Evolutionary conservation across 129 eudicot species (phyloP).

Genomic region (Saposhnikovia divaricata): DNA sequence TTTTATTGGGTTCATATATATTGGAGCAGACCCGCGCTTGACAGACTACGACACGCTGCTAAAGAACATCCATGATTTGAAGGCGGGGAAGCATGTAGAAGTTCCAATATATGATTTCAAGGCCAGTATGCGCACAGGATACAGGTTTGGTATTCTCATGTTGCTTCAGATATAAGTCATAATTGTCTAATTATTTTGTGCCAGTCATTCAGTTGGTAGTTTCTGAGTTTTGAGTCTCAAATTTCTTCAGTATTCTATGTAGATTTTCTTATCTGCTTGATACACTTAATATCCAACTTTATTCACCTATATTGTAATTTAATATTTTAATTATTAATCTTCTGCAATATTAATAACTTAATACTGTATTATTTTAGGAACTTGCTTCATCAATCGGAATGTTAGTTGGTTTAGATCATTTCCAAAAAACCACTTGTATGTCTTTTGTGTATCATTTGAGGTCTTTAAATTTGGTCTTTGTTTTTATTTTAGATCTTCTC

Average conservation of each 20-base stretch:
- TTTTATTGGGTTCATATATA: constrained; percentile 7
- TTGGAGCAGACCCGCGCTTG: constrained; percentile 78
- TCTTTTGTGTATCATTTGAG: neutral
- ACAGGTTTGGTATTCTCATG: constrained; percentile 37
- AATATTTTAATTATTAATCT: neutral
- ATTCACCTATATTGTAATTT: neutral
- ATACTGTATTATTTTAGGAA: neutral
- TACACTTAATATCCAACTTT: neutral
- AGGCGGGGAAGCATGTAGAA: constrained; percentile 64
- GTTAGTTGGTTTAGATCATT: neutral
- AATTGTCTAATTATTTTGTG: neutral
- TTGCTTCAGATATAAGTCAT: neutral
- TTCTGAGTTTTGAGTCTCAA: neutral
- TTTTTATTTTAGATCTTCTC: neutral
- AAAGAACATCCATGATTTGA: constrained; percentile 71
- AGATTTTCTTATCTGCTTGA: neutral
- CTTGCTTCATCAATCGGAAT: neutral
- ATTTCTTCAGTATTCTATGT: neutral
- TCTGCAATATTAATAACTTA: neutral
- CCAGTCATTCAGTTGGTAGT: neutral
- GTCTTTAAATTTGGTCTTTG: neutral
- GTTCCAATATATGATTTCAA: constrained; percentile 92
- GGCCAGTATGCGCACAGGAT: constrained; percentile 84
- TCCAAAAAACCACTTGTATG: neutral
- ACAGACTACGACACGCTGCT: constrained; percentile 92